These are phyloP conservation scores for Actinomucor elegans DNA, from an alignment of 371 early-diverging fungal species.

Conservation along the genomic window DNA sequence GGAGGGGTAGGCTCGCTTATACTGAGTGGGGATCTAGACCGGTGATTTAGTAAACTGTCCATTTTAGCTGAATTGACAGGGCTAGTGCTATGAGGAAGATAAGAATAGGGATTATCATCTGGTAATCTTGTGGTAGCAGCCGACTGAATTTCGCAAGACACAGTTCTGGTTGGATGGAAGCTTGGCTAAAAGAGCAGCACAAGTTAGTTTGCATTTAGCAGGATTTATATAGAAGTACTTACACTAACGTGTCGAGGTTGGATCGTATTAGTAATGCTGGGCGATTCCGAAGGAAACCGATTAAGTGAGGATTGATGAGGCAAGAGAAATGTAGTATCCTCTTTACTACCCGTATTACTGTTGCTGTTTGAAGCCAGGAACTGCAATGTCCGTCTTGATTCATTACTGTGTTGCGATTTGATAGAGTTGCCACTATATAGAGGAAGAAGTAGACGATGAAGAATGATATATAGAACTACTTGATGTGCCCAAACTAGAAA, in stretches of 20 bases:
- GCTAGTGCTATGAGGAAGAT: background rate
- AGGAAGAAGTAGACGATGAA: background rate
- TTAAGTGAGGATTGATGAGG: background rate
- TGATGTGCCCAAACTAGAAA: constrained; percentile 1
- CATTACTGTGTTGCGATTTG: constrained; percentile 15
- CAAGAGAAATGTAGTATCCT: background rate
- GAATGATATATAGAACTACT: background rate
- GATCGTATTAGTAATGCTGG: background rate
- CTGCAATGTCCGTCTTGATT: constrained; percentile 9
- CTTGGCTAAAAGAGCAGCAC: constrained; percentile 5
- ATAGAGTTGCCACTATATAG: constrained; percentile 2
- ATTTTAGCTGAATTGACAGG: background rate
- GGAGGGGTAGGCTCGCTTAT: constrained; percentile 10
- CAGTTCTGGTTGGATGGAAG: constrained; percentile 17
- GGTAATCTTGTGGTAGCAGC: background rate
- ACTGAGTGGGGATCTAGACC: constrained; percentile 4
- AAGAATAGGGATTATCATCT: background rate
- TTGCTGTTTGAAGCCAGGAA: constrained; percentile 3
- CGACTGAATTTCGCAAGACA: constrained; percentile 16
- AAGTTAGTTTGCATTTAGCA: no score
- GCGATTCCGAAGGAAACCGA: background rate
- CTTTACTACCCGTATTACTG: no score
- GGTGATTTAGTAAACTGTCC: background rate
- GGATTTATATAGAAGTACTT: background rate
- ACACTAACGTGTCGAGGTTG: constrained; percentile 9